Conservation (phyloP, 306 rosid species). For the Quercus parvula region DNA sequence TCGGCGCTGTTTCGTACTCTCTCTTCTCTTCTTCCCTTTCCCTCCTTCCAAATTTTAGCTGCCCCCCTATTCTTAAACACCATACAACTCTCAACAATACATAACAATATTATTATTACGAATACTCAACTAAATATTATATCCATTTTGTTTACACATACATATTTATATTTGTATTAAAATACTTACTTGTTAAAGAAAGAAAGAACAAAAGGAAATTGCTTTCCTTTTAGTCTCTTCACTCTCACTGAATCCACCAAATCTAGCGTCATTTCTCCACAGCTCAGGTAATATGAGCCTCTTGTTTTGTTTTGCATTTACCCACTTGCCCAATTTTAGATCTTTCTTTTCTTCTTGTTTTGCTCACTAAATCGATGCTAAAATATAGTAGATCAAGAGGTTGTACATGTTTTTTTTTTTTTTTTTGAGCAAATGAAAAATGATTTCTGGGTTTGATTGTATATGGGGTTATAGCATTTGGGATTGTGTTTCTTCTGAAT, state of each 20-base stretch:
- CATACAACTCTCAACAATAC: background rate
- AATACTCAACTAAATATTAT: too few species aligned
- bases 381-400: slow-evolving; percentile 39
- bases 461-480: slow-evolving; percentile 28
- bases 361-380: slow-evolving; percentile 27
- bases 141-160: background rate
- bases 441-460: background rate
- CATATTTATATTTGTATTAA: background rate
- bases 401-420: background rate
- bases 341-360: slow-evolving; percentile 15
- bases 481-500: slow-evolving; percentile 12
- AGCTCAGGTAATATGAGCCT: slow-evolving; percentile 14
- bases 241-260: slow-evolving; percentile 39
- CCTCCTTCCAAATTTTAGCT: slow-evolving; percentile 29
- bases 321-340: slow-evolving; percentile 20
- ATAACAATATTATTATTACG: too few species aligned
- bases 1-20: slow-evolving; percentile 63
- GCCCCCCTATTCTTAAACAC: background rate
- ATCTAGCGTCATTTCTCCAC: slow-evolving; percentile 33
- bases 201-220: slow-evolving; percentile 19
- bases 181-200: background rate
- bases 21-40: background rate
- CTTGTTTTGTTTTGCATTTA: slow-evolving; percentile 20
- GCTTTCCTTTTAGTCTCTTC: slow-evolving; percentile 28
- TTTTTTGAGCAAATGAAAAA: background rate